A percentile compares a stretch with the other conserved stretches of the same genome.
Evolutionary conservation across 1,284 basidiomycete species (phyloP).

Genomic region (Neotropicomus parvogracilis): DNA sequence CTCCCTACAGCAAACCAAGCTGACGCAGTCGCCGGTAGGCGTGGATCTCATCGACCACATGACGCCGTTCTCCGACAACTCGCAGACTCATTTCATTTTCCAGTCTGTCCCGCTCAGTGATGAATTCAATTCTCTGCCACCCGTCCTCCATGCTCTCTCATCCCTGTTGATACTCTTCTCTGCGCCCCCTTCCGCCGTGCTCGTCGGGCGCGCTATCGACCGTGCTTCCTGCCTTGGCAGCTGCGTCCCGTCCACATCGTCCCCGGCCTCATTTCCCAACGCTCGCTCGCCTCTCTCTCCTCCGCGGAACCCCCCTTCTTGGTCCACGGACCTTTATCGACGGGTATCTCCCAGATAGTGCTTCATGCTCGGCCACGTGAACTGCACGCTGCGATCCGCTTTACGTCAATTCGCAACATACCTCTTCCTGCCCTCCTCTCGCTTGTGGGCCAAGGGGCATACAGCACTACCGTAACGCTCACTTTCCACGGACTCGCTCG

Average conservation of each 20-base stretch:
- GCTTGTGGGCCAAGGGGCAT: conserved; percentile 32
- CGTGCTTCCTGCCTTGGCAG: conserved; percentile 2
- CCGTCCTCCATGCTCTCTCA: conserved; percentile 26
- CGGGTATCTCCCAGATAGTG: conserved; percentile 30
- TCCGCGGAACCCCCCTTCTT: conserved; percentile 1
- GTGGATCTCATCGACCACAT: conserved; percentile 24
- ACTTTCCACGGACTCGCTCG: conserved; percentile 32
- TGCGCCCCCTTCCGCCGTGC: conserved; percentile 14
- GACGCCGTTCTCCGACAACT: conserved; percentile 24
- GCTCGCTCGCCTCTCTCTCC: neutral
- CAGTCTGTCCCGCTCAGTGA: conserved; percentile 24
- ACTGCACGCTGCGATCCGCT: conserved; percentile 21
- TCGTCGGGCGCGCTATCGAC: conserved; percentile 21
- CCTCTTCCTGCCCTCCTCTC: conserved; percentile 31
- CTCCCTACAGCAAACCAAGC: conserved; percentile 7
- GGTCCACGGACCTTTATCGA: conserved; percentile 30
- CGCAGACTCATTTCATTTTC: conserved; percentile 31
- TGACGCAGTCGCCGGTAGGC: conserved; percentile 18
- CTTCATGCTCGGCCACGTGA: conserved; percentile 20
- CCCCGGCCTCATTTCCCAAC: conserved; percentile 1
- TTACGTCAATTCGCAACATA: conserved; percentile 32
- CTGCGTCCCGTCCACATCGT: conserved; percentile 7
- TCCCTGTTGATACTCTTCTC: conserved; percentile 12
- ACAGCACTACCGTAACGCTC: conserved; percentile 16
- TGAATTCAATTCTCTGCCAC: conserved; percentile 33